Evolutionary conservation across 495 filamentous ascomycete genomes (phyloP), one percentile per base, ranked within the genome.

Genomic region (Xylona heveae): DNA sequence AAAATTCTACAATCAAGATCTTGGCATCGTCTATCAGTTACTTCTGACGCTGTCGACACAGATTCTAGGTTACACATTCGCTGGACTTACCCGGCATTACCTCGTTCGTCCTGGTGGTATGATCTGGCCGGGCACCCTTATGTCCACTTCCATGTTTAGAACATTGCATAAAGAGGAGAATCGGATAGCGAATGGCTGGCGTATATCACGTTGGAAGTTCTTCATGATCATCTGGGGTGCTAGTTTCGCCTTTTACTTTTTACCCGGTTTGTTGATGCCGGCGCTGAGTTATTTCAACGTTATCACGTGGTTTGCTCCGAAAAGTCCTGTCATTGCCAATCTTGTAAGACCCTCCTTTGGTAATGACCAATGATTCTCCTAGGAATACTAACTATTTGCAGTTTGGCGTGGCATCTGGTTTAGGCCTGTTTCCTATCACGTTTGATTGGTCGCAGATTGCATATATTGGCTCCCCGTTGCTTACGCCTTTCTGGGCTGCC

Each of bases 361-460:
- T n/a, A 6, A 30, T 33, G 16, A 27, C 17, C 21, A 7, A 30
- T 13, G 5, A 31, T 5, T 30, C 19, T 40, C 19, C 16, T 27
- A 14, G 34, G 6, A 6, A 4, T 20, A 16, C 27, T 33, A 6
- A 29, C 4, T 28, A 1, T 6, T 26, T n/a, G 8, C 32, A 62
- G 39, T 88, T 90, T 39, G 82, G 82, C 3, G 74, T 84, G 20
- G 55, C 68, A n/a, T 84, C 81, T 2, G 81, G 82, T 15, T 57
- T 91, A 24, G 82, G 82, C 2, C 59, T 93, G 37, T 85, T 88
- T 31, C 70, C 84, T 3, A 43, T 93, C 43, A 92, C 83, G 0
- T 92, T 93, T 38, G 83, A 93, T 53, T 93, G 83, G 83, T 70
- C 77, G 0, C 84, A 92, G 52, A 72, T 93, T 25, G 80, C 84